Conservation (phyloP, 1,139 yeast species). For the Hansenula anomala region DNA sequence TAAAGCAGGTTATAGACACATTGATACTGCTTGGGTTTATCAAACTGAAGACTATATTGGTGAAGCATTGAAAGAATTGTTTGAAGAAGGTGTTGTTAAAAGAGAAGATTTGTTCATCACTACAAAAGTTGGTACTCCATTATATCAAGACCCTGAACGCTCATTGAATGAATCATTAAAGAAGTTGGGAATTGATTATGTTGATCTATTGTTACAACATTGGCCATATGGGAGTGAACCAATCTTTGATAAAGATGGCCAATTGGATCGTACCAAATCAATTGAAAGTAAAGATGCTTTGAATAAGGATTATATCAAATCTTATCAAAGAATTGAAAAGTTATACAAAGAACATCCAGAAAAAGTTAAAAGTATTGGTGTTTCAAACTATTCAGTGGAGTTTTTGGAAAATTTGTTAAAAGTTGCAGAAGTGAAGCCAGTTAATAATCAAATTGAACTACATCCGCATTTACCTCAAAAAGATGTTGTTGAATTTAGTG, state of each 20-base stretch:
- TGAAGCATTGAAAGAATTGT: slow-evolving; percentile 41
- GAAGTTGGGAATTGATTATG: slow-evolving; percentile 46
- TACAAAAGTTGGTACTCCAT: slow-evolving; percentile 50
- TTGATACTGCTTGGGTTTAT: slow-evolving; percentile 51
- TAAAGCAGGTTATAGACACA: slow-evolving; percentile 44
- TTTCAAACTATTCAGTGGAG: slow-evolving; percentile 48
- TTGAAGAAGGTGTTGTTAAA: slow-evolving; percentile 41
- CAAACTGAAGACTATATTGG: slow-evolving; percentile 46
- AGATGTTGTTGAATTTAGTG: slow-evolving; percentile 39
- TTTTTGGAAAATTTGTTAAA: slow-evolving; percentile 41
- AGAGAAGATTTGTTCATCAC: slow-evolving; percentile 56
- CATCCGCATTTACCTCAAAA: slow-evolving; percentile 55
- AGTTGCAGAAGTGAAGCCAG: slow-evolving; percentile 42
- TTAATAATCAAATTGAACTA: slow-evolving; percentile 50
- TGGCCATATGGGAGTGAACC: slow-evolving; percentile 51
- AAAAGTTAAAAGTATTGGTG: slow-evolving; percentile 50
- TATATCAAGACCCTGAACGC: slow-evolving; percentile 31
- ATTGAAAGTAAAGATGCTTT: background rate
- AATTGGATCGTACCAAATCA: background rate
- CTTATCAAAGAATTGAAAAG: slow-evolving; percentile 42
- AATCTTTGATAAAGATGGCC: slow-evolving; percentile 34
- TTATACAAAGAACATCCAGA: slow-evolving; percentile 33
- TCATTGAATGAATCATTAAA: slow-evolving; percentile 34
- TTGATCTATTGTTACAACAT: slow-evolving; percentile 53
- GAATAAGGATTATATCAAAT: slow-evolving; percentile 33